Base-by-base conservation (phyloP, 805 yeast genomes). In the Sugiyamaella marilandica region DNA sequence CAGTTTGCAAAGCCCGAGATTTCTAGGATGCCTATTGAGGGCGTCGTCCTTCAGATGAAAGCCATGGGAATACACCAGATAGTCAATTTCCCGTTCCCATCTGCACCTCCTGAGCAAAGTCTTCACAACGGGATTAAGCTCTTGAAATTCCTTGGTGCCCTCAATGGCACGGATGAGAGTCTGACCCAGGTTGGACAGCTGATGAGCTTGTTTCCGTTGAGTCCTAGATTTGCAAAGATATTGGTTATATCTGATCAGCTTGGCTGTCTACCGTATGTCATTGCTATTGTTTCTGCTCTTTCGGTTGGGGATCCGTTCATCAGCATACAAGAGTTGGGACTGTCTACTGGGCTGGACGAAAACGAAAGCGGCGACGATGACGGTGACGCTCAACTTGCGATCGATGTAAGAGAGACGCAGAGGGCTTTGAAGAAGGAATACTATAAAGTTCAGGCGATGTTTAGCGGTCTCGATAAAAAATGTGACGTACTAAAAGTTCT, bases 11-110 rank as follows among this genome's bases (percentile, higher is more conserved):
- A 75, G 51, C 98, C 99, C 0, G 99, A 94, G 67, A 91, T 94
- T 45, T 71, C 87, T 53, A 75, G 98, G 59, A 91, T 89, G 95
- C 98, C 99, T 0, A 89, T 90, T 34, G 99, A 94, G 66, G 90
- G 96, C 66, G 85, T 94, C n/a, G 95, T 94, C 0, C 71, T 94
- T 60, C 86, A 86, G 46, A 94, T 94, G 99, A 94, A 94, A 69
- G 81, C 92, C 58, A 94, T 94, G 96, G 97, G 97, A 1, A 91
- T 94, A 55, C 94, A 87, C 65, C 87, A 86, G 50, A 84, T 94
- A 35, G 73, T 82, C 19, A 92, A 94, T 63, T 94, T 94, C 73
- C 99, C 99, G 34, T 94, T 94, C 71, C 96, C 98, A 2, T 91
- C 98, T 0, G 87, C 96, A 1, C 97, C 98, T 0, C 86, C 84